Evolutionary conservation across 176 grass and related monocot species (phyloP), one percentile per base, ranked within the genome.

Genomic region (Carex parvula): DNA sequence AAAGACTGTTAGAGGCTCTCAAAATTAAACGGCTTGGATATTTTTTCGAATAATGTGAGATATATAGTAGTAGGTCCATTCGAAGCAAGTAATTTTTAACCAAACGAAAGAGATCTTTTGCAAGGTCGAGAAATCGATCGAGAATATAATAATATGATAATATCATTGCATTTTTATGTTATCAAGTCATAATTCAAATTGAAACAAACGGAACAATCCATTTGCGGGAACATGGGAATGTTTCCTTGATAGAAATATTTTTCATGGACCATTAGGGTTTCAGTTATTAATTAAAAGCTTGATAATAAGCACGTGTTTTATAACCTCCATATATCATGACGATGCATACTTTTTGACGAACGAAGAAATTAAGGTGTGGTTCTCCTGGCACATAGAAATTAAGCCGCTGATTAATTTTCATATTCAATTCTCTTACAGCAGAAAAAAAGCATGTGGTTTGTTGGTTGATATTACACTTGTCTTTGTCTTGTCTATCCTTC

Each of bases 221-320:
- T 72, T 72, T 50, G 69, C 3, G 12, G 6, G 71, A 75, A 75
- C 71, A 75, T 75, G 46, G 20, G 21, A 54, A 75, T 75, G 71
- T 75, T 75, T 29, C 44, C 37, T 37, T 21, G 4, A 75, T 20
- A 54, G 71, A 54, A 22, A 74, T 29, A 20, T 39, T 39, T 14
- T 75, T 52, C n/a, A 7, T 53, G n/a, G 42, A 75, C 42, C 44
- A 75, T 54, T 50, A 18, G 18, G 22, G 5, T 11, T 18, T 12
- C 4, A 22, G 29, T 10, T 66, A 29, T 35, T 33, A 9, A 42
- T 70, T 4, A 42, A 69, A 70, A 42, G 65, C 15, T n/a, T n/a
- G n/a, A 8, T 70, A 37, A 20, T 44, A 70, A 70, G 65, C 30
- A 4, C 30, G 33, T 70, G 2, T 5, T 2, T 20, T 70, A 41